Percentiles rank a stretch among this genome's conserved stretches.
Evolutionary conservation across 192 early-diverging fungal genomes (phyloP).

Genomic region (Glomus cerebriforme): DNA sequence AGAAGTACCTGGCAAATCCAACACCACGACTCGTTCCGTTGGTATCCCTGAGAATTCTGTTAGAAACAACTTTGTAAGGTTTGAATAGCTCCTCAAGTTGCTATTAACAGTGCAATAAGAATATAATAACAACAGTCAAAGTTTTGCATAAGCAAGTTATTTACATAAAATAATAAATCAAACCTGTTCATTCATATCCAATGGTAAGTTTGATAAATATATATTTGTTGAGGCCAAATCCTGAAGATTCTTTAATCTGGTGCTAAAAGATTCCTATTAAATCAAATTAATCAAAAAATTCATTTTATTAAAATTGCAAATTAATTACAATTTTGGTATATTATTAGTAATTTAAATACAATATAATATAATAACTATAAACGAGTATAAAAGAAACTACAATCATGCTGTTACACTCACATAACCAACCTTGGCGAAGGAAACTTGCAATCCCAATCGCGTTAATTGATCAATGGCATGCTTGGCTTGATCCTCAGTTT

Average conservation of each 20-base stretch:
- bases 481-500: slow-evolving; percentile 64
- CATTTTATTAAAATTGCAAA: not conserved
- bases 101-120: slow-evolving; percentile 10
- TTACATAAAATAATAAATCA: slow-evolving; percentile 1
- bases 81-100: slow-evolving; percentile 64
- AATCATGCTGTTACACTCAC: slow-evolving; percentile 34
- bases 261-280: slow-evolving; percentile 67
- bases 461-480: slow-evolving; percentile 71
- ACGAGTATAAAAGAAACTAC: not conserved
- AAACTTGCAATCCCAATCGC: slow-evolving; percentile 66
- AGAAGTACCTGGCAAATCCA: slow-evolving; percentile 68
- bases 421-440: slow-evolving; percentile 70
- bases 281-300: not conserved
- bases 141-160: not conserved
- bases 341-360: not conserved
- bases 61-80: slow-evolving; percentile 68
- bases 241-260: slow-evolving; percentile 69
- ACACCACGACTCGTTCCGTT: slow-evolving; percentile 73
- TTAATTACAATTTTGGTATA: not conserved
- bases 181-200: slow-evolving; percentile 73
- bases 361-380: not conserved
- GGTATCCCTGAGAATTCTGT: slow-evolving; percentile 72
- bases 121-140: not conserved
- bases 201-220: slow-evolving; percentile 82
- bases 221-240: slow-evolving; percentile 77